Evolutionary conservation across 1,139 yeast species (phyloP), one percentile per base, ranked within the genome.

Genomic region (Lodderomyces elongisporus): DNA sequence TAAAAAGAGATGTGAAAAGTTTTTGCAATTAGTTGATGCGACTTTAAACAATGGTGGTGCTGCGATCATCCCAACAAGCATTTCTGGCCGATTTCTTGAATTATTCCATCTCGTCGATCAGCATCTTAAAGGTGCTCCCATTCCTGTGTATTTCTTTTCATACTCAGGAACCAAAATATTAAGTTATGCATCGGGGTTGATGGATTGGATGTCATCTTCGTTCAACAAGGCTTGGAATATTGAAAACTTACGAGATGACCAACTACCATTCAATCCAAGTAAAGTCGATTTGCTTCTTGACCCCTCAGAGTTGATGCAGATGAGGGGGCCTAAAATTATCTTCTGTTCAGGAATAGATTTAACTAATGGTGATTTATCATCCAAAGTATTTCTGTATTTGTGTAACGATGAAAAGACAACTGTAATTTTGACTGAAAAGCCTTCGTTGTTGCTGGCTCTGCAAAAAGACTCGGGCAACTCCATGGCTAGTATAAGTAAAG

Each of bases 181-280:
- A 43, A 74, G 83, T 25, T 87, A 84, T 53, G 96, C 96, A 0
- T 77, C 88, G 14, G 82, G 87, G 38, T 83, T 91, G 79, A 60
- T 89, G 17, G 98, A 93, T 60, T 93, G 97, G 97, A 84, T 91
- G 91, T 79, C 94, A 0, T 74, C 89, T 1, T 72, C 78, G 17
- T 72, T 88, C 28, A 74, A 85, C 22, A 81, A 83, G 46, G 83
- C 80, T 34, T 87, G 96, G 91, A 63, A 53, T 34, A 6, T 13
- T 12, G 59, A 57, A 18, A 52, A 52, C 14, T 49, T 59, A 2
- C 41, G 44, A 8, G 63, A 70, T 8, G 18, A 26, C 17, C 14
- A 16, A 14, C 70, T 77, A 43, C 96, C 96, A 0, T 82, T 84
- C 45, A 85, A 80, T 46, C 79, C 84, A 39, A 62, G 80, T 20